Base-by-base conservation (phyloP, 148 eudicot species). In the Rhododendron ferrugineum region DNA sequence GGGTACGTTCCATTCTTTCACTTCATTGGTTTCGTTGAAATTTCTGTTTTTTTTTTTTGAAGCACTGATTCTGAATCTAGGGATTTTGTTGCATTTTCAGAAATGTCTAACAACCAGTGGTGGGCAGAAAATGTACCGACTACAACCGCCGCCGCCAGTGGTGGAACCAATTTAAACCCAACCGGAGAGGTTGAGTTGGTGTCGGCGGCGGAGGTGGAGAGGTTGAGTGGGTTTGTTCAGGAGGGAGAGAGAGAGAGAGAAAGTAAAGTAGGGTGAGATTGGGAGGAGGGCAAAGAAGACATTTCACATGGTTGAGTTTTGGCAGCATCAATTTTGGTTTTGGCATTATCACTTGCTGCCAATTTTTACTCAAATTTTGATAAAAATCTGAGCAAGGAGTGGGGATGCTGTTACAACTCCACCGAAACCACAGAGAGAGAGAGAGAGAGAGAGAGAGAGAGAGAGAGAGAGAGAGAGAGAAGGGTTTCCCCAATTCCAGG, bases 111-210 rank as follows among this genome's bases (percentile, higher is more conserved):
- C 40, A 37, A 37, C 86, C 85, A 93, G 49, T 94, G 95, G 97
- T 94, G 97, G 94, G 90, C 91, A 3, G 97, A 91, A 30, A 93
- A 94, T 87, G 89, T 89, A 74, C 92, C 88, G 23, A 89, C 91
- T 89, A 83, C 86, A 11, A 83, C 32, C 15, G 80, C 32, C 49
- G 84, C 44, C 22, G 77, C 78, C 9, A 40, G 78, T 64, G 82
- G 64, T 9, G 83, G 80, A 22, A 52, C 73, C 2, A 60, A 60
- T 22, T 60, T 60, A 60, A 60, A 60, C 66, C 22, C 9, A 32
- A 82, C 40, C 5, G 40, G 40, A 4, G 40, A 37, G 40, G 36
- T 36, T 36, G 36, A 37, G 40, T 37, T 37, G 40, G 40, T 0
- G 5, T 37, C 0, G 40, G 40, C 40, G 40, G 40, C 40, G 40